Evolutionary conservation across 768 basidiomycete species (phyloP).

Genomic region (Auricularia auricula-judae): DNA sequence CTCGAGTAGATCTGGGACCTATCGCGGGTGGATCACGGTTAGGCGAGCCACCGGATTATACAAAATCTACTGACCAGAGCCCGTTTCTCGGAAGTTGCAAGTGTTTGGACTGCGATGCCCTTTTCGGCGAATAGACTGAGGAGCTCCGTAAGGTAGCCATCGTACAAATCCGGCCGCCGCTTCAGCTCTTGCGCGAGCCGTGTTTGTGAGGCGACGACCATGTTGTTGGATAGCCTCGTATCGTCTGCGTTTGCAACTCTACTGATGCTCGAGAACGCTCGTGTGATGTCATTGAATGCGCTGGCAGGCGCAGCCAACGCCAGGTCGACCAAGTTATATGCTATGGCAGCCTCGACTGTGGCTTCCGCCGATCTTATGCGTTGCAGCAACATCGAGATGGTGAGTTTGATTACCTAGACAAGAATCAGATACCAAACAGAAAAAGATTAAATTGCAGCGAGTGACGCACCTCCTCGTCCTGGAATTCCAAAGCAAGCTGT

Average conservation of each 20-base stretch:
- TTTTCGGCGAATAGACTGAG: slow-evolving; percentile 83
- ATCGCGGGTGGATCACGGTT: too few species aligned
- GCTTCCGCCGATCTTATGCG: slow-evolving; percentile 77
- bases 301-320: slow-evolving; percentile 67
- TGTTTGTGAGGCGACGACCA: slow-evolving; percentile 86
- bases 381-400: slow-evolving; percentile 88
- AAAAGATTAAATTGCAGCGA: slow-evolving; percentile 24
- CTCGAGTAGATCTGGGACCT: slow-evolving; percentile 57
- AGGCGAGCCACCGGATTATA: too few species aligned
- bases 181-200: slow-evolving; percentile 71
- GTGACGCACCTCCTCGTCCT: slow-evolving; percentile 47
- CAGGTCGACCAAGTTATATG: slow-evolving; percentile 83
- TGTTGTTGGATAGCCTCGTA: slow-evolving; percentile 79
- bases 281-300: slow-evolving; percentile 74
- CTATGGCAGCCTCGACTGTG: slow-evolving; percentile 81
- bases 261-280: slow-evolving; percentile 75
- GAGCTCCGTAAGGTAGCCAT: slow-evolving; percentile 72
- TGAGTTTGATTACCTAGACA: slow-evolving; percentile 55
- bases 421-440: slow-evolving; percentile 21
- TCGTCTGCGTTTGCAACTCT: slow-evolving; percentile 83
- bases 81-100: slow-evolving; percentile 52
- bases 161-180: slow-evolving; percentile 65
- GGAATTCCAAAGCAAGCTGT: slow-evolving; percentile 76
- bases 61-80: slow-evolving; percentile 39
- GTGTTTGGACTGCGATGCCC: slow-evolving; percentile 80